Evolutionary conservation across 768 basidiomycete species (phyloP), one percentile per base, ranked within the genome.

Genomic region (Sporobolomyces roseus): DNA sequence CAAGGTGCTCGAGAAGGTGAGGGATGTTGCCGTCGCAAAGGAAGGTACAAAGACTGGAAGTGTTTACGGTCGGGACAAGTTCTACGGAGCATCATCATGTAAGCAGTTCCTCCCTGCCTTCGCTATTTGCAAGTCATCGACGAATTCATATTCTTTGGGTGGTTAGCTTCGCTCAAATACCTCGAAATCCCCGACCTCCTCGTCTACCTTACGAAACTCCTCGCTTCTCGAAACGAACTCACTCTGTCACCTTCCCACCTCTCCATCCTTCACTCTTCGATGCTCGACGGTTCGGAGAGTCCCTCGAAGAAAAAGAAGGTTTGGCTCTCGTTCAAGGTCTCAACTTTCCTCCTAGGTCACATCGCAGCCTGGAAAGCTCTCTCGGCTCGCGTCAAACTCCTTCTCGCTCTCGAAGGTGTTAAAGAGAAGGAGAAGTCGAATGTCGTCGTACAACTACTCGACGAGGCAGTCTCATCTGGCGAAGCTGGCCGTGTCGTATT

Each of bases 341-440:
- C 61, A 23, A 66, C 75, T 25, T 77, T 65, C 65, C 70, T 81
- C 38, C 61, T 76, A 13, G 79, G 79, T 7, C 80, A 81, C 68
- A 72, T 78, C 54, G 43, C 54, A 3, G 77, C 79, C 3, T 78
- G 77, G 76, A 48, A 72, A 32, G 71, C 74, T 4, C 36, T 75
- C 17, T 30, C 45, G 10, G 68, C 77, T 6, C 73, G 78, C n/a
- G 41, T 72, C 35, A 53, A 58, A 38, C 66, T 80, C 7, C 74
- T 79, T 8, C 27, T 56, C 10, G 71, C 74, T 1, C 67, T 78
- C 19, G 62, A 65, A 8, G 67, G 74, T 16, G 72, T 79, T 27
- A 70, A 76, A 38, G 79, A 79, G 46, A 61, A 68, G 23, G 70
- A 75, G n/a, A 74, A 79, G 56, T 19, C 51, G 21, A 52, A 52